These are phyloP conservation scores for Inga oerstediana DNA, from an alignment of 306 rosid species.

Conservation along the genomic window DNA sequence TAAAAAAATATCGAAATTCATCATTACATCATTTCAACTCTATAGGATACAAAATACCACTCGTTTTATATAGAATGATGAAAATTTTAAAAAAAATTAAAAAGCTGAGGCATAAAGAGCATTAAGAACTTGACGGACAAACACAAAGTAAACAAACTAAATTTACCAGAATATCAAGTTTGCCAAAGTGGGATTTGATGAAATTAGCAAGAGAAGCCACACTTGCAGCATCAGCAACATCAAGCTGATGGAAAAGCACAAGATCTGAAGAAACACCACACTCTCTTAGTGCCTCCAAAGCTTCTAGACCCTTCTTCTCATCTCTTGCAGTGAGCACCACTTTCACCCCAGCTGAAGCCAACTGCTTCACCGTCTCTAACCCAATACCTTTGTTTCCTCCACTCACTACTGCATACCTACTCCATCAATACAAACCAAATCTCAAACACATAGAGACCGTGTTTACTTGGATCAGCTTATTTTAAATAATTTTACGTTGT, in stretches of 20 bases:
- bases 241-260: slow-evolving; percentile 16
- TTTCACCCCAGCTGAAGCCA: slow-evolving; percentile 5
- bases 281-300: background rate
- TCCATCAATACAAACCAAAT: background rate
- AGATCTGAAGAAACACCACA: background rate
- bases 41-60: too few species aligned
- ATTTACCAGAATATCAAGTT: slow-evolving; percentile 20
- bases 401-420: slow-evolving; percentile 4
- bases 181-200: background rate
- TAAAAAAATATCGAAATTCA: too few species aligned
- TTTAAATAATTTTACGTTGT: too few species aligned
- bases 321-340: slow-evolving; percentile 19
- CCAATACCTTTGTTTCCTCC: slow-evolving; percentile 15
- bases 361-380: slow-evolving; percentile 3
- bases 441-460: background rate
- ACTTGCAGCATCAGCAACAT: slow-evolving; percentile 9
- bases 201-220: background rate
- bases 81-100: too few species aligned
- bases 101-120: too few species aligned
- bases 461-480: too few species aligned
- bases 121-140: too few species aligned
- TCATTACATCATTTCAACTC: too few species aligned
- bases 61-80: too few species aligned
- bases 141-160: too few species aligned
- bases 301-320: slow-evolving; percentile 7